phyloP scores from a whole-genome alignment of 2,329 filamentous ascomycete genomes.

The Zasmidium cellare region DNA sequence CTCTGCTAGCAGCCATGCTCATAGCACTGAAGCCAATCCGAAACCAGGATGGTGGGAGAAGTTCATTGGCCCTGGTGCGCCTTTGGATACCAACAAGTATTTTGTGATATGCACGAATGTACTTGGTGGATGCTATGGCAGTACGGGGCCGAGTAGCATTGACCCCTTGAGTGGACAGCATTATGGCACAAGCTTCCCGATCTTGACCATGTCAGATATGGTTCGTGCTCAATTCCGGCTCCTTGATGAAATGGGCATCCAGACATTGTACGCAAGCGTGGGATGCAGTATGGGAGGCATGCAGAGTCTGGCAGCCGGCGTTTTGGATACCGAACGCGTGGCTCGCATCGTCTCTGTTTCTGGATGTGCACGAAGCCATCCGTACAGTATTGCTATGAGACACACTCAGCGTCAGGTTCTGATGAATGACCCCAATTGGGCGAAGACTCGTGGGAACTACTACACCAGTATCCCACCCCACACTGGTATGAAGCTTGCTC shows the following conservation, averaged over 20 bases:
- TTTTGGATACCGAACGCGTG: constrained; percentile 79
- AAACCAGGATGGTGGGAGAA: constrained; percentile 98
- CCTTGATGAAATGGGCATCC: constrained; percentile 74
- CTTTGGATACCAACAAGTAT: constrained; percentile 88
- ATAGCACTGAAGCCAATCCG: constrained; percentile 82
- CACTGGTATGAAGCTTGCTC: constrained; percentile 94
- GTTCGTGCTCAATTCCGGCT: constrained; percentile 91
- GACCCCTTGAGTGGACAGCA: constrained; percentile 84
- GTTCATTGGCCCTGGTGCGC: constrained; percentile 86
- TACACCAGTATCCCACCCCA: constrained; percentile 87
- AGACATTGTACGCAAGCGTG: constrained; percentile 84
- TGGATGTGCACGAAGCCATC: constrained; percentile 90
- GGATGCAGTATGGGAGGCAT: constrained; percentile 98
- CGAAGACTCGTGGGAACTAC: constrained; percentile 74
- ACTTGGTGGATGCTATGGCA: constrained; percentile 92
- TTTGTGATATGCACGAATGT: constrained; percentile 96
- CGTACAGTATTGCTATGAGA: constrained; percentile 97
- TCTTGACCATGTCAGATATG: constrained; percentile 96
- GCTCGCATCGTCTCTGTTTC: constrained; percentile 83
- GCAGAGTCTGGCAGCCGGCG: constrained; percentile 87
- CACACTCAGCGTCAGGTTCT: constrained; percentile 96
- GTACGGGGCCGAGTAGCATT: constrained; percentile 83
- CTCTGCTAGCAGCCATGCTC: constrained; percentile 95
- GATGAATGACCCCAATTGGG: constrained; percentile 98
- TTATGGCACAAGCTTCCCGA: constrained; percentile 93